Evolutionary conservation across 2,329 filamentous ascomycete species (phyloP), one percentile per base, ranked within the genome.

Genomic region (Clonostachys rhizophaga): DNA sequence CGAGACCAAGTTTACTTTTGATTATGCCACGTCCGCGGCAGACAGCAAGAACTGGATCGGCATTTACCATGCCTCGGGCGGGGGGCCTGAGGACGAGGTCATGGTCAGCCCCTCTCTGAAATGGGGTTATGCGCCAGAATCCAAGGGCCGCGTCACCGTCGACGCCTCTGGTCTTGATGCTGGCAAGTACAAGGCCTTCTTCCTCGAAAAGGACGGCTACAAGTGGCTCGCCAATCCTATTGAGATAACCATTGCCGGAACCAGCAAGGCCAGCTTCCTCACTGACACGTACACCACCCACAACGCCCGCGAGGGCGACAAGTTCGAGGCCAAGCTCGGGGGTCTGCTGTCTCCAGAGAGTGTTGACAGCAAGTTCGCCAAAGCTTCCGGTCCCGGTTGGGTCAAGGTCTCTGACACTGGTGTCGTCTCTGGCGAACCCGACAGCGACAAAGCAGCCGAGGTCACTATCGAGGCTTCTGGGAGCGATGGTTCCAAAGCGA

Each of bases 21-120:
- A 57, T 10, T 71, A 69, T 52, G 54, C 57, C 6, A 68, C 64
- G 0, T 36, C 52, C 1, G 40, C 52, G 4, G 49, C 63, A 5
- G 50, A 59, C 43, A 34, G 48, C 4, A 57, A 49, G 14, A 71
- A 71, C 51, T 71, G 68, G 68, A 53, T 71, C 18, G 68, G 62
- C 33, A 43, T 71, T 5, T 71, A 64, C 50, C 48, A 56, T 36
- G 50, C 57, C 2, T 60, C 58, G n/a, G 66, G 66, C 20, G 24
- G 24, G 24, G 65, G 59, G 2, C 67, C 68, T 2, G 56, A 60
- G 3, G 54, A 68, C 16, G 55, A 63, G 30, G 49, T 56, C 39
- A 58, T 56, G 14, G 55, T 55, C n/a, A 52, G 51, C 1, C 49
- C 53, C 0, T 62, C 68, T 1, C 47, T 68, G 11, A 49, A 51